These are phyloP conservation scores for Leccinum barrowsii DNA, from an alignment of 768 basidiomycete genomes.

Conservation along the genomic window DNA sequence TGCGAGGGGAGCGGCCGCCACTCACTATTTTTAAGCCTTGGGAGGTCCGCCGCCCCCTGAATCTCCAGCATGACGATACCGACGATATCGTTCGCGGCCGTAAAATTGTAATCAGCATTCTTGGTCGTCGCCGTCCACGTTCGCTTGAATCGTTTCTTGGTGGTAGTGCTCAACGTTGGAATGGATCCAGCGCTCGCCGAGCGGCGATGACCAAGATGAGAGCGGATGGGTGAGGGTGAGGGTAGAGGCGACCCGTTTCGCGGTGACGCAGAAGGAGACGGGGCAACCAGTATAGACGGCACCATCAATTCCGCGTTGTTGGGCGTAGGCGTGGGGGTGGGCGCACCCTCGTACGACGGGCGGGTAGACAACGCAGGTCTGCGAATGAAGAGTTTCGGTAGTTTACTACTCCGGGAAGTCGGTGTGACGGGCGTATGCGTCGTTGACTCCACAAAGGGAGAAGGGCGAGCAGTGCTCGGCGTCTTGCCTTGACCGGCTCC, in stretches of 20 bases:
- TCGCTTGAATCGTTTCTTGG: constrained; percentile 32
- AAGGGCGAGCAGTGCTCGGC: constrained; percentile 24
- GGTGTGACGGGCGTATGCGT: constrained; percentile 27
- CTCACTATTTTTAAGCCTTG: constrained; percentile 82
- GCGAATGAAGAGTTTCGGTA: constrained; percentile 36
- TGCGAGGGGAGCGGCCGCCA: constrained; percentile 11
- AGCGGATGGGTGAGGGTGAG: too few species aligned
- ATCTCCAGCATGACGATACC: constrained; percentile 97
- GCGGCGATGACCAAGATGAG: too few species aligned
- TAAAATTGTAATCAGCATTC: constrained; percentile 54
- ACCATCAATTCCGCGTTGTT: too few species aligned
- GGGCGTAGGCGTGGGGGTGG: too few species aligned
- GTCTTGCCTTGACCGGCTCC: constrained; percentile 6
- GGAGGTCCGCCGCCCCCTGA: constrained; percentile 76
- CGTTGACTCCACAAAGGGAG: constrained; percentile 18
- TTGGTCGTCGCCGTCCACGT: constrained; percentile 36
- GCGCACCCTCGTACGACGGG: constrained; percentile 30
- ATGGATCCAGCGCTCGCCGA: too few species aligned
- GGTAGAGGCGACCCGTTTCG: too few species aligned
- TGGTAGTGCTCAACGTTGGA: too few species aligned
- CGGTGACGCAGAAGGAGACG: too few species aligned
- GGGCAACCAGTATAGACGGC: too few species aligned
- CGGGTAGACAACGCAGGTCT: constrained; percentile 28
- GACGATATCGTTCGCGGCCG: constrained; percentile 73
- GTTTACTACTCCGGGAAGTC: constrained; percentile 27